Percentiles rank a stretch among this genome's conserved stretches.
phyloP scores from a whole-genome alignment of 1,139 yeast species.

The Magnusiomyces fungicola region DNA sequence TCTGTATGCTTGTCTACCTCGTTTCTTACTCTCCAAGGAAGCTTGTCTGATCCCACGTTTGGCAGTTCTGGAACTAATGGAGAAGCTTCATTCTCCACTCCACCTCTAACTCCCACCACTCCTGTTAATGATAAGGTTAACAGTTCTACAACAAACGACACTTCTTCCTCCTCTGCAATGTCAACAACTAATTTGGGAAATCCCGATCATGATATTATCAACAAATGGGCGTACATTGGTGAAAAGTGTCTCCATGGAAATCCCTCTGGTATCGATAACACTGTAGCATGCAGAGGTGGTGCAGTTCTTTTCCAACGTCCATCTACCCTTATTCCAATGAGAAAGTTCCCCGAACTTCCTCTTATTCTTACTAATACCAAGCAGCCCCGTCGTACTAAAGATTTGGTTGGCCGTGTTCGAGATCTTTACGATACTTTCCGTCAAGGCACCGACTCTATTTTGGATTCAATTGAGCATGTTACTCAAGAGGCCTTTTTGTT shows the following conservation, averaged over 20 bases:
- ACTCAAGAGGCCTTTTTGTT: slow-evolving; percentile 62
- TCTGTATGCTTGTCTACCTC: slow-evolving; percentile 82
- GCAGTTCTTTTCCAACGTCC: slow-evolving; percentile 81
- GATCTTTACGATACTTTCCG: slow-evolving; percentile 28
- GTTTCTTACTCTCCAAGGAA: slow-evolving; percentile 50
- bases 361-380: slow-evolving; percentile 76
- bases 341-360: slow-evolving; percentile 68
- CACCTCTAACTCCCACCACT: neutral
- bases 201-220: slow-evolving; percentile 55
- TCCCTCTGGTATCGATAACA: slow-evolving; percentile 95
- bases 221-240: slow-evolving; percentile 85
- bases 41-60: slow-evolving; percentile 16
- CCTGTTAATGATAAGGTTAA: too few species aligned
- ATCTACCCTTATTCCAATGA: slow-evolving; percentile 55
- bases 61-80: too few species aligned
- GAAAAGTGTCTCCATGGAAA: slow-evolving; percentile 95
- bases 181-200: slow-evolving; percentile 21
- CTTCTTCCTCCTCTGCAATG: slow-evolving; percentile 1
- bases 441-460: slow-evolving; percentile 10
- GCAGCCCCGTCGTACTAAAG: slow-evolving; percentile 82
- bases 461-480: slow-evolving; percentile 41
- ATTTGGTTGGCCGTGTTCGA: slow-evolving; percentile 43
- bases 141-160: too few species aligned
- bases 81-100: neutral
- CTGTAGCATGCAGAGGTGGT: slow-evolving; percentile 94